Percentiles rank a stretch among this genome's conserved stretches.
Conservation (phyloP, 768 basidiomycete species). For the Mycena rosella region DNA sequence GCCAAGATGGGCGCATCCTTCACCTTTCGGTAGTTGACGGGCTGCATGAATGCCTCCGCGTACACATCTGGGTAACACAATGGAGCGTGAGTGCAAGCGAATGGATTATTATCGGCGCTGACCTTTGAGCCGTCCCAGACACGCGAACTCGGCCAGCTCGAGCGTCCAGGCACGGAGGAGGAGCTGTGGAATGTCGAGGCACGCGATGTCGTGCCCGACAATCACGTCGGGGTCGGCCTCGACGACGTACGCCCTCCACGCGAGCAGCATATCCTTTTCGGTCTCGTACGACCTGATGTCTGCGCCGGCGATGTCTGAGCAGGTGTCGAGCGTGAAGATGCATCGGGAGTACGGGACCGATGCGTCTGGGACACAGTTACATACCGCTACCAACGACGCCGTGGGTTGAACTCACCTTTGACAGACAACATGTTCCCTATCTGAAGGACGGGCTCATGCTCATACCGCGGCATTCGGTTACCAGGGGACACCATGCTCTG, state of each 20-base stretch:
- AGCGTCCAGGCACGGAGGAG: slow-evolving; percentile 69
- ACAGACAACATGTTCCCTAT: slow-evolving; percentile 8
- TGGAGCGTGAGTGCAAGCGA: neutral
- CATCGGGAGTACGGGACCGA: slow-evolving; percentile 55
- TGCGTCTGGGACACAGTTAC: neutral
- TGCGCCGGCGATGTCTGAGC: slow-evolving; percentile 81
- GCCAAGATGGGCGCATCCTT: slow-evolving; percentile 8
- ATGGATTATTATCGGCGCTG: neutral
- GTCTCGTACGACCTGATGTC: slow-evolving; percentile 75
- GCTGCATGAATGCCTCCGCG: neutral
- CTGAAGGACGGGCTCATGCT: slow-evolving; percentile 1
- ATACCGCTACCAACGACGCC: too few relatives aligned
- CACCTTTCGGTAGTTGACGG: neutral
- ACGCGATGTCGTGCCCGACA: slow-evolving; percentile 80
- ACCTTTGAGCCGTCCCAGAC: slow-evolving; percentile 22
- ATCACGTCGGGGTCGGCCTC: slow-evolving; percentile 80
- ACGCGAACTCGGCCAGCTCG: neutral
- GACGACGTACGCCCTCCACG: slow-evolving; percentile 77
- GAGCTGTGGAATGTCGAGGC: slow-evolving; percentile 83
- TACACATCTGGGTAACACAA: neutral
- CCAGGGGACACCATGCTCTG: slow-evolving; percentile 1
- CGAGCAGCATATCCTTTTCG: slow-evolving; percentile 66
- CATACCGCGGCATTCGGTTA: neutral
- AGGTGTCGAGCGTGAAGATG: slow-evolving; percentile 82
- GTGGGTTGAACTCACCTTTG: neutral